Conservation (phyloP, 2,329 filamentous ascomycete genomes). For the Aspergillus texensis region DNA sequence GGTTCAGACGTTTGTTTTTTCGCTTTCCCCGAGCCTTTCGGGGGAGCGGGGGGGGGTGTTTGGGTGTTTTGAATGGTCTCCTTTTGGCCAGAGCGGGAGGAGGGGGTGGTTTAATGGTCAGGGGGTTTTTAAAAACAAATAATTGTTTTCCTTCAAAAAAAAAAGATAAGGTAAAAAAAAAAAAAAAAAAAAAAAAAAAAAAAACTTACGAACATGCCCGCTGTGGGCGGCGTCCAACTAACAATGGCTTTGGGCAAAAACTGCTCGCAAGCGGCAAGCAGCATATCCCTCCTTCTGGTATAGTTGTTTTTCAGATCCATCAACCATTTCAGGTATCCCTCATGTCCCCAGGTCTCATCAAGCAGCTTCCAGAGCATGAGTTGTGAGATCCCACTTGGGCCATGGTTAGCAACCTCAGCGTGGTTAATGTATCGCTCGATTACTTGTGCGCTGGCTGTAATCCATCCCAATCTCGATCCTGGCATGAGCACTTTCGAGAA, state of each 20-base stretch:
- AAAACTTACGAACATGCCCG: constrained; percentile 53
- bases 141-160: too few relatives aligned
- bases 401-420: constrained; percentile 75
- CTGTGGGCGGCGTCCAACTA: constrained; percentile 72
- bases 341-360: constrained; percentile 86
- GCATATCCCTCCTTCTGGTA: constrained; percentile 69
- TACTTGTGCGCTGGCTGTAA: constrained; percentile 78
- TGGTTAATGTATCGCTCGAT: constrained; percentile 76
- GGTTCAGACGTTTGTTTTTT: too few relatives aligned
- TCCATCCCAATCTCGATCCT: constrained; percentile 76
- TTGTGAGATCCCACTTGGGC: constrained; percentile 76
- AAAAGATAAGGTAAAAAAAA: too few relatives aligned
- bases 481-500: constrained; percentile 84
- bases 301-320: constrained; percentile 75
- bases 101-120: too few relatives aligned
- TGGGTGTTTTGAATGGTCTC: too few relatives aligned
- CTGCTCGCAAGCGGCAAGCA: constrained; percentile 75
- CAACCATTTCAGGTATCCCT: constrained; percentile 80
- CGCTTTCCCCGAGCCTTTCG: too few relatives aligned
- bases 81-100: too few relatives aligned
- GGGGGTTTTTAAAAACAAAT: too few relatives aligned
- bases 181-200: neutral
- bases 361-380: constrained; percentile 78
- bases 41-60: too few relatives aligned
- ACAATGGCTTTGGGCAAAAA: constrained; percentile 72